These are phyloP conservation scores for Moricandia moricandioides DNA, from an alignment of 345 rosid species.

Conservation along the genomic window DNA sequence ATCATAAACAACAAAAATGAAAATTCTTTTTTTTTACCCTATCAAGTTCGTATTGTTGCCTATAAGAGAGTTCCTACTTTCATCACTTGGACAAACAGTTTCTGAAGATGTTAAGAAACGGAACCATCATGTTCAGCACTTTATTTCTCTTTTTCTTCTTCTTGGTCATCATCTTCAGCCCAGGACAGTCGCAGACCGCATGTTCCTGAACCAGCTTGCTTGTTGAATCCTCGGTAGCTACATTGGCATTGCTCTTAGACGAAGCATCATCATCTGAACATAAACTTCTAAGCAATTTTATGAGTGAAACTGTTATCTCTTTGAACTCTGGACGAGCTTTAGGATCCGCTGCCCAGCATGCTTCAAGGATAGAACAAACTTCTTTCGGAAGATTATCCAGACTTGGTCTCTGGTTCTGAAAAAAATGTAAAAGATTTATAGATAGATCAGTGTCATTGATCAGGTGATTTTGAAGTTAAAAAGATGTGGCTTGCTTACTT, in stretches of 20 bases:
- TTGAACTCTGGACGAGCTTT: constrained; percentile 53
- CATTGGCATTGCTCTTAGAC: neutral
- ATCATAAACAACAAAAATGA: neutral
- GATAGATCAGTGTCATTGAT: neutral
- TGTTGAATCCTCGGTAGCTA: constrained; percentile 10
- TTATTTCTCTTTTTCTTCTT: constrained; percentile 22
- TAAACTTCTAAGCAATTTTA: constrained; percentile 24
- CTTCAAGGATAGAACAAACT: constrained; percentile 44
- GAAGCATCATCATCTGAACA: constrained; percentile 9
- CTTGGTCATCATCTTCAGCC: constrained; percentile 15
- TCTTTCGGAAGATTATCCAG: constrained; percentile 54
- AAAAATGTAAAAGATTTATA: neutral
- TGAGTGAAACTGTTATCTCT: constrained; percentile 46
- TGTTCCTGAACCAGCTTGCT: constrained; percentile 22
- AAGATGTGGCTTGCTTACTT: constrained; percentile 41
- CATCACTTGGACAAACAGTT: neutral
- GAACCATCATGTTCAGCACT: constrained; percentile 7
- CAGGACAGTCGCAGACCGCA: constrained; percentile 21
- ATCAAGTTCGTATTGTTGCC: neutral
- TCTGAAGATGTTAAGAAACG: constrained; percentile 27
- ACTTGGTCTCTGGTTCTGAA: constrained; percentile 67
- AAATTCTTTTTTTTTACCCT: neutral
- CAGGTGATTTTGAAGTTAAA: neutral
- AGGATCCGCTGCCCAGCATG: constrained; percentile 72
- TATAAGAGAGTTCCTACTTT: neutral